Base-by-base conservation (phyloP, 495 filamentous ascomycete species). In the Lophiostoma macrostomum region DNA sequence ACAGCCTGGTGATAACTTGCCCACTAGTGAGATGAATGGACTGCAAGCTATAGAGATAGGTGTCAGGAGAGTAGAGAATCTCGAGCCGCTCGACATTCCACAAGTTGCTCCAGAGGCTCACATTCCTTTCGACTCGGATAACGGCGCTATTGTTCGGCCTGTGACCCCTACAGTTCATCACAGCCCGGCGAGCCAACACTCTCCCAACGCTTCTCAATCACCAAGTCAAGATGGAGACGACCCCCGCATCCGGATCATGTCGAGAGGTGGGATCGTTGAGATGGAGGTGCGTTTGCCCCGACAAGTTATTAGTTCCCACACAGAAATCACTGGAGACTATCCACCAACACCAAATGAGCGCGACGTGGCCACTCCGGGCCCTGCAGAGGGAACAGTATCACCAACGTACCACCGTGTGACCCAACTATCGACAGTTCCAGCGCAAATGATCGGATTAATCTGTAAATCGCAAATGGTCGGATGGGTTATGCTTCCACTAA, bases 211-310 rank as follows among this genome's bases (percentile, higher is more conserved):
- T 5, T 56, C 52, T n/a, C 28, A 56, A 53, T 30, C n/a, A n/a
- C n/a, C 46, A 30, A 57, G 53, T 31, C 47, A 42, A 27, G 29
- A 57, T 14, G 53, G 38, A 5, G 40, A 47, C 29, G 53, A 62
- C 22, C 58, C 58, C 42, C 42, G 46, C 11, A 56, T 62, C 27
- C 58, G 58, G 22, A 62, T 62, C 35, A 62, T 53, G 6, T 57
- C 53, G n/a, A 45, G 58, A 39, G 58, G 57, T 11, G 58, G 58
- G 5, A 57, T 57, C 24, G 58, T 62, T 7, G 53, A 62, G 29
- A 49, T 62, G 41, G 58, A 62, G 46, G 58, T 62, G 12, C 53
- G 53, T 16, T 35, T 62, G 27, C 58, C 58, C 20, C 46, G 46
- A 24, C 39, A 50, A 24, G 44, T 55, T 11, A 10, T 54, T 14